These are phyloP conservation scores for Metschnikowia arizonensis DNA, from an alignment of 805 yeast genomes.

Conservation along the genomic window DNA sequence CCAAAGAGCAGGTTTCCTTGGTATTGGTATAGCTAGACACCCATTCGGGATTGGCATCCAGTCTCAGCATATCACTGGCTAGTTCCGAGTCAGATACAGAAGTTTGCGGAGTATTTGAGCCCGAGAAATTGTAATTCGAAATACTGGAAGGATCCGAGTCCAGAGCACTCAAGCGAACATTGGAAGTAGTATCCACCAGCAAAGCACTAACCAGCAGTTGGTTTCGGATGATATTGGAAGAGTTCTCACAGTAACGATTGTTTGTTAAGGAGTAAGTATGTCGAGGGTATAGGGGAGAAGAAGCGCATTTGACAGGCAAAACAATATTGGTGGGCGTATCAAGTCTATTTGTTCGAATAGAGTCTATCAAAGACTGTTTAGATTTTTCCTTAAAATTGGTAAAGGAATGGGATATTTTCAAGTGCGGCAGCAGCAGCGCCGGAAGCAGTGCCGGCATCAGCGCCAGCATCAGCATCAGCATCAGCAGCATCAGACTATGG, in stretches of 20 bases:
- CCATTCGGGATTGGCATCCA: constrained; percentile 11
- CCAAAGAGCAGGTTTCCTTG: constrained; percentile 9
- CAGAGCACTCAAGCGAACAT: constrained; percentile 6
- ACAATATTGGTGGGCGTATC: constrained; percentile 28
- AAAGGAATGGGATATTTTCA: constrained; percentile 16
- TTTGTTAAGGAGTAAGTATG: constrained; percentile 16
- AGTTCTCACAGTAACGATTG: constrained; percentile 16
- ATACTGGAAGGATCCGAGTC: constrained; percentile 23
- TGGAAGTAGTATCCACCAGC: neutral
- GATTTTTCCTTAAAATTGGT: constrained; percentile 17
- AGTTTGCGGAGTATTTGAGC: constrained; percentile 32
- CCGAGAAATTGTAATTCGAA: constrained; percentile 23
- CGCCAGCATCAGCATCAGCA: too few species aligned
- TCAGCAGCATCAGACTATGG: too few species aligned
- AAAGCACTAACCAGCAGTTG: constrained; percentile 9
- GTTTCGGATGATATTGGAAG: constrained; percentile 17
- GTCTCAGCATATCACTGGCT: constrained; percentile 8
- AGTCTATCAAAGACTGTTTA: constrained; percentile 21
- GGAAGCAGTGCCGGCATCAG: too few species aligned
- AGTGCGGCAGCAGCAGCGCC: constrained; percentile 1
- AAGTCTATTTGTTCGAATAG: constrained; percentile 20
- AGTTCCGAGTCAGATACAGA: constrained; percentile 21
- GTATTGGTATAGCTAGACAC: constrained; percentile 8
- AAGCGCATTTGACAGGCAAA: neutral
- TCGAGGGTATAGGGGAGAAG: neutral